Evolutionary conservation across 1,284 basidiomycete genomes (phyloP), one percentile per base, ranked within the genome.

Genomic region (Kalmanozyma brasiliensis): DNA sequence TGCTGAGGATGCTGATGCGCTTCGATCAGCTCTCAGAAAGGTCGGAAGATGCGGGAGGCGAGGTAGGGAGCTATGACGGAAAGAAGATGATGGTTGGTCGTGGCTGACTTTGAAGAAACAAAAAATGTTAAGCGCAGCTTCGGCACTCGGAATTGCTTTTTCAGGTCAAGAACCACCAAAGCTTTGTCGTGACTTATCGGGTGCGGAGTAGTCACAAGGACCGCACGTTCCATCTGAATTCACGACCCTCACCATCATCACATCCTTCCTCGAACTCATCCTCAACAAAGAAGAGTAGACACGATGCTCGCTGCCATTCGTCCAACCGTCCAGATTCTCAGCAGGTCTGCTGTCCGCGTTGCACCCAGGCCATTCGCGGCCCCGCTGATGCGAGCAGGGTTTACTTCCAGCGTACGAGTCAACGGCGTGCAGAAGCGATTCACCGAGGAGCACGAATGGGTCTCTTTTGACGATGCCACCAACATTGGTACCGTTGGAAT

Each of bases 371-470:
- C 71, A 13, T 53, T 63, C 26, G 41, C 66, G 19, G 42, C 45
- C 16, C 49, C 60, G 17, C 19, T 49, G 22, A 32, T 56, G 38
- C 56, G 66, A 43, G 61, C 67, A 32, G 49, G 58, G 22, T 71
- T 71, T 35, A 52, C 63, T 38, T 66, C 68, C 30, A 59, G 43
- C 34, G 37, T 59, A 17, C 63, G 51, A 24, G 33, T 53, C 40
- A 44, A 41, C 40, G 68, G 43, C 8, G 49, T 76, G 40, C 49
- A 71, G 60, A 80, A 61, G 55, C 64, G 76, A 30, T 80, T 66
- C 85, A 94, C 94, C 2, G 85, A 85, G 58, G 94, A 97, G 73
- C 96, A 99, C 84, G 95, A 99, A 85, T 89, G 90, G 78, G 87
- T 98, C 61, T 84, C 86, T 32, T 92, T 89, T 82, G 94, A 98